phyloP scores from a whole-genome alignment of 371 early-diverging fungal species.

The Chytridium lagenaria region DNA sequence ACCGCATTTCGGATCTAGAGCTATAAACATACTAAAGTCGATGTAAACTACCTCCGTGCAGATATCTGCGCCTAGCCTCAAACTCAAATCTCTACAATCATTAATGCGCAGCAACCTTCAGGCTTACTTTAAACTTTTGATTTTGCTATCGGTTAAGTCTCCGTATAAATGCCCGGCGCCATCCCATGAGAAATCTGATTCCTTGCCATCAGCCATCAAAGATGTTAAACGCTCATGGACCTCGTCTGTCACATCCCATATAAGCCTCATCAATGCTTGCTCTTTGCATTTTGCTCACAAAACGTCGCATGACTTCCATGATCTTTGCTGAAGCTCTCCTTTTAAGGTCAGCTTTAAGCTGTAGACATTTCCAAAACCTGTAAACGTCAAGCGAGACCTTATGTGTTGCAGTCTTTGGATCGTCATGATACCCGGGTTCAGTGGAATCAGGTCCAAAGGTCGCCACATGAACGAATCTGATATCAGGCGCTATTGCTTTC shows the following conservation, averaged over 20 bases:
- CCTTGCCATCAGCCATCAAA: conserved; percentile 3
- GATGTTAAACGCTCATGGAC: not conserved
- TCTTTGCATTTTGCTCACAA: conserved; percentile 46
- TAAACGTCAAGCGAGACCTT: conserved; percentile 81
- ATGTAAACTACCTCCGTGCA: conserved; percentile 47
- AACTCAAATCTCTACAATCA: conserved; percentile 67
- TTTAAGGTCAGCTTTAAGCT: too few relatives aligned
- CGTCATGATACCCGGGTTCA: conserved; percentile 64
- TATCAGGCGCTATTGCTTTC: conserved; percentile 59
- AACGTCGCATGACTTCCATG: conserved; percentile 69
- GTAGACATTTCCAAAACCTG: too few relatives aligned
- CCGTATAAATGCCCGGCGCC: conserved; percentile 29
- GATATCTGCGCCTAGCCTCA: conserved; percentile 75
- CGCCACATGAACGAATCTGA: conserved; percentile 77
- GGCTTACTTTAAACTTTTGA: not conserved
- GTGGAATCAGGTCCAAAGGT: conserved; percentile 62
- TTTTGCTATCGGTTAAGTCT: not conserved
- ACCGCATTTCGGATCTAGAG: conserved; percentile 65
- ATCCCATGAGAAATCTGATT: conserved; percentile 37
- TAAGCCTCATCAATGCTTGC: conserved; percentile 79
- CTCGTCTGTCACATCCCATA: conserved; percentile 78
- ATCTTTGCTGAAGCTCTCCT: conserved; percentile 51
- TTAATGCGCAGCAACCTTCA: not conserved
- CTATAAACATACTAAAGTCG: not conserved
- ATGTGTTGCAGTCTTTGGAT: conserved; percentile 75